Evolutionary conservation across 306 rosid genomes (phyloP).

Genomic region (Quercus aquifolioides): DNA sequence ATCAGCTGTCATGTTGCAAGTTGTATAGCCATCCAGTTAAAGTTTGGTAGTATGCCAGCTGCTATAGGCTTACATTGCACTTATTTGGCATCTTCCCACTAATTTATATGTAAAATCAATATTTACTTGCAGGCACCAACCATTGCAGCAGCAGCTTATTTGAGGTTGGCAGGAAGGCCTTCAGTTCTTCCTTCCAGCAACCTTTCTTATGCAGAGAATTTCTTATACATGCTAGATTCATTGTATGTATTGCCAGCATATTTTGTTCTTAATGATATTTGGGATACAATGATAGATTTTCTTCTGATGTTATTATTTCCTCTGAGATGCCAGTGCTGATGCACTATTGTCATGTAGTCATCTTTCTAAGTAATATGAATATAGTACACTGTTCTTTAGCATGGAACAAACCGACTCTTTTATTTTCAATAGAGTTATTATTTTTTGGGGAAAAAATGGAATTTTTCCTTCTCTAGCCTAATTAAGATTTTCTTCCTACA

Average conservation of each 20-base stretch:
- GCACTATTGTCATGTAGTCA: neutral
- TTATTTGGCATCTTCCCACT: conserved; percentile 7
- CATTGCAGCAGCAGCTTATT: conserved; percentile 80
- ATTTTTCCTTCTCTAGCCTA: neutral
- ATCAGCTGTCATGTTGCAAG: conserved; percentile 1
- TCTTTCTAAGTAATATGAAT: neutral
- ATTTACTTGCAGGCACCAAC: conserved; percentile 66
- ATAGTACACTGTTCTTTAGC: neutral
- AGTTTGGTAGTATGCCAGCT: neutral
- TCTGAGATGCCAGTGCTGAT: neutral
- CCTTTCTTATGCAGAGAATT: conserved; percentile 80
- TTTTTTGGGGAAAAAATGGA: neutral
- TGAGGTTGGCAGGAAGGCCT: conserved; percentile 83
- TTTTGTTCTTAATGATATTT: neutral
- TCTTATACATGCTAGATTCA: conserved; percentile 93
- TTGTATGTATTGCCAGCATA: conserved; percentile 42
- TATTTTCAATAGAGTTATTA: neutral
- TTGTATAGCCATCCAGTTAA: neutral
- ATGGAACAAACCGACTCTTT: neutral
- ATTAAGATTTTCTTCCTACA: neutral
- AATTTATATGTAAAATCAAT: neutral
- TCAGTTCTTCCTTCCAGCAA: conserved; percentile 82
- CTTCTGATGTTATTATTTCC: neutral
- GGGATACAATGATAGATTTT: neutral
- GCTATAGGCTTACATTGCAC: conserved; percentile 10